Evolutionary conservation across 2,329 filamentous ascomycete species (phyloP).

Genomic region (Trematosphaeria pertusa): DNA sequence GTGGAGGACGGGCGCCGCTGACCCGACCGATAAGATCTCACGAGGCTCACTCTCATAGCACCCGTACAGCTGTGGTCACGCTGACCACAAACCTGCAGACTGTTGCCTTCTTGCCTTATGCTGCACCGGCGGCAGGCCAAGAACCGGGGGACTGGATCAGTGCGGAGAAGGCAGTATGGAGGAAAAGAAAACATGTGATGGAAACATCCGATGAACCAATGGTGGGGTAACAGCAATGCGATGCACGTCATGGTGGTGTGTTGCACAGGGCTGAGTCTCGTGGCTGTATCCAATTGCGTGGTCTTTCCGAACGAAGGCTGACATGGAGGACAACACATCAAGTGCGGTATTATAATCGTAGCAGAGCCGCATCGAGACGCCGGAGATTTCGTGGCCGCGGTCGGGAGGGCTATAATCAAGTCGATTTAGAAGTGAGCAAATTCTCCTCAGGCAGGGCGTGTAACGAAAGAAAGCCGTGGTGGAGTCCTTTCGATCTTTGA

Average conservation of each 20-base stretch:
- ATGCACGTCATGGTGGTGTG: slow-evolving; percentile 15
- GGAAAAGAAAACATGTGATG: slow-evolving; percentile 6
- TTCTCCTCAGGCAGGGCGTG: no score
- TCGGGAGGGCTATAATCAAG: no score
- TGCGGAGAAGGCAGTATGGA: background rate
- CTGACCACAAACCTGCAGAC: background rate
- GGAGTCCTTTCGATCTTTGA: no score
- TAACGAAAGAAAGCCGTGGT: no score
- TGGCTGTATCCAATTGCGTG: background rate
- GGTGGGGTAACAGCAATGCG: slow-evolving; percentile 11
- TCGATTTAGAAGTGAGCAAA: no score
- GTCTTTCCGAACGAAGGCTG: background rate
- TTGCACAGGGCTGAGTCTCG: slow-evolving; percentile 12
- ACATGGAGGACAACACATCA: background rate
- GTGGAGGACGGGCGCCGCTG: no score
- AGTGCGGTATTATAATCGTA: no score
- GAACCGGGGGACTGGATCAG: background rate
- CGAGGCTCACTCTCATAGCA: slow-evolving; percentile 1
- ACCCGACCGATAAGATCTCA: slow-evolving; percentile 1
- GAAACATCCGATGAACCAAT: slow-evolving; percentile 9
- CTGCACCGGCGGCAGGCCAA: background rate
- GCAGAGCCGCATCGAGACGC: no score
- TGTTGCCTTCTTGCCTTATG: slow-evolving; percentile 13
- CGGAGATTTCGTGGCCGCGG: no score
- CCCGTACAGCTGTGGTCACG: background rate